These are phyloP conservation scores for Croton laevigatus DNA, from an alignment of 441 rosid species.

Conservation along the genomic window DNA sequence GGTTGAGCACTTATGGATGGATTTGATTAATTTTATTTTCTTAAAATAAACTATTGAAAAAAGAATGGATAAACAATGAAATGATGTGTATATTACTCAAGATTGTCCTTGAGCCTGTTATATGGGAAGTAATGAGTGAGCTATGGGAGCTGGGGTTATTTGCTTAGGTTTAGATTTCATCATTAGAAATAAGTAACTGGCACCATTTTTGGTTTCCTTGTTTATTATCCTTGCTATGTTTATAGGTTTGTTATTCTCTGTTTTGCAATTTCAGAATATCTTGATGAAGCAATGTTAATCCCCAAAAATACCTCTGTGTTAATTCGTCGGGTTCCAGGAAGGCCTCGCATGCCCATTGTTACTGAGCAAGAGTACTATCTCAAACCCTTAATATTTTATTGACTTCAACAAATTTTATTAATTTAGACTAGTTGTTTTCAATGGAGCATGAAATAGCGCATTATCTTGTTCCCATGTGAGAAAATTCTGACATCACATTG, in stretches of 20 bases:
- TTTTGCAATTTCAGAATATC: constrained; percentile 92
- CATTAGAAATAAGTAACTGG: constrained; percentile 4
- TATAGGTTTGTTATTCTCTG: constrained; percentile 48
- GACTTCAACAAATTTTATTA: constrained; percentile 18
- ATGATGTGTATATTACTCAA: neutral
- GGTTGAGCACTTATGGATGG: neutral
- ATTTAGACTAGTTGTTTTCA: constrained; percentile 7
- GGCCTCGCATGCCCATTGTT: constrained; percentile 94
- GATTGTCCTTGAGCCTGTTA: neutral
- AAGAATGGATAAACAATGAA: too few species aligned
- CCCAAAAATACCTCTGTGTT: constrained; percentile 98
- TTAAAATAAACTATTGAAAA: too few species aligned
- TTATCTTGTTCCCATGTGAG: neutral
- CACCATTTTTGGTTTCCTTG: constrained; percentile 20
- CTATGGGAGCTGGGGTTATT: constrained; percentile 20
- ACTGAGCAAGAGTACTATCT: constrained; percentile 80
- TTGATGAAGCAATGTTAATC: constrained; percentile 91
- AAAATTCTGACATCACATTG: neutral
- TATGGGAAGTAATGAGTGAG: neutral
- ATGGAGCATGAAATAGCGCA: constrained; percentile 6
- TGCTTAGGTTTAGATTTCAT: constrained; percentile 14
- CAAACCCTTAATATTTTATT: constrained; percentile 41
- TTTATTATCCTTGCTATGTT: constrained; percentile 31
- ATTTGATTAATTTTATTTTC: too few species aligned
- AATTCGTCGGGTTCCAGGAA: constrained; percentile 97